Base-by-base conservation (phyloP, 2,329 filamentous ascomycete species). In the Clathrospora elynae region DNA sequence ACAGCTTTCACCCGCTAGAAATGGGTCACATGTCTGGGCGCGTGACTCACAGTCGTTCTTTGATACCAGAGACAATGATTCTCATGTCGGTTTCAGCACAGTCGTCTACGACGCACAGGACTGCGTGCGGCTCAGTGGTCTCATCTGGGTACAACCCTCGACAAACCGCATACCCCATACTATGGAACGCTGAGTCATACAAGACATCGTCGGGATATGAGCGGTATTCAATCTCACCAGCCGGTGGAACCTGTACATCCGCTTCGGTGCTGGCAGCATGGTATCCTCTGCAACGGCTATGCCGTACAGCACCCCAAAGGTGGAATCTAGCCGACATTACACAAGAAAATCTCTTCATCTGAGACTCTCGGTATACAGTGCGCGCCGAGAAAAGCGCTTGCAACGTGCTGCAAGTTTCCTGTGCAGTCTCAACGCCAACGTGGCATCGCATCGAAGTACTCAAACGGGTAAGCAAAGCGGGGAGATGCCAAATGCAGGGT, bases 31-130 rank as follows among this genome's bases (percentile, higher is more conserved):
- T 58, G 54, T 28, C n/a, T 26, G 6, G 12, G 10, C 43, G 46
- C 46, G 46, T 55, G 46, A 53, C 43, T 42, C 33, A 37, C 25
- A 25, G 22, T 11, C 20, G 24, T 37, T 44, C 35, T 44, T 44
- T 45, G 31, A 42, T 12, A 14, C 13, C 14, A 36, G 26, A 29
- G 5, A 6, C 31, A 30, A 40, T 45, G 38, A 41, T 32, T 39
- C 36, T 29, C 40, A 35, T 12, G 20, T 30, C 20, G 44, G 39
- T 23, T 46, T 55, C 52, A 60, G 55, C 53, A 55, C 43, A 35
- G 26, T 33, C 28, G 42, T 42, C 34, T 19, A 42, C 17, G 46
- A 58, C 52, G 49, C 56, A 59, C 48, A 62, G 55, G 39, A 45
- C 26, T 28, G 28, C 17, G 38, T 43, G 42, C 35, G 34, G 40